These are phyloP conservation scores for Coprinellus micaceus DNA, from an alignment of 768 basidiomycete genomes.

Conservation along the genomic window DNA sequence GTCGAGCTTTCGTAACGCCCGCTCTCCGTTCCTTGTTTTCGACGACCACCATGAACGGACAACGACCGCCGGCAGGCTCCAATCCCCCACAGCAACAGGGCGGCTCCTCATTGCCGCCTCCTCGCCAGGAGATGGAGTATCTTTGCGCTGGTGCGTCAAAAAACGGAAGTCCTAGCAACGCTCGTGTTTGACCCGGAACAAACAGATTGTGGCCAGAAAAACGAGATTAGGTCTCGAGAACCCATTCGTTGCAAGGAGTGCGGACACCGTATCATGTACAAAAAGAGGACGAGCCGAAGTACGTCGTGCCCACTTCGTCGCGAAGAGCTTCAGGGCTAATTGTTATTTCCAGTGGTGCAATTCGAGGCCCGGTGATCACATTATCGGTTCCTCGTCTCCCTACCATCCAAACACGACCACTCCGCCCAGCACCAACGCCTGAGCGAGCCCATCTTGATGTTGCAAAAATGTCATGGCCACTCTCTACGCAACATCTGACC, in stretches of 20 bases:
- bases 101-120: slow-evolving; percentile 33
- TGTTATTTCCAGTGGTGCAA: slow-evolving; percentile 65
- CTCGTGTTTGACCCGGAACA: background rate
- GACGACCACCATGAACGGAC: slow-evolving; percentile 26
- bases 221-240: slow-evolving; percentile 86
- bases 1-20: background rate
- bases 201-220: slow-evolving; percentile 87
- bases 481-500: background rate
- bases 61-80: slow-evolving; percentile 14
- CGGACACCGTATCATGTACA: slow-evolving; percentile 98
- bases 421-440: too few relatives aligned
- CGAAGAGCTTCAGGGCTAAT: slow-evolving; percentile 2
- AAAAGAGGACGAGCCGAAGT: slow-evolving; percentile 94
- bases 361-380: slow-evolving; percentile 72
- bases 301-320: slow-evolving; percentile 30
- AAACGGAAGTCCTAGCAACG: slow-evolving; percentile 5
- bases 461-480: background rate
- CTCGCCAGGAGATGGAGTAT: slow-evolving; percentile 73
- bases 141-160: slow-evolving; percentile 69
- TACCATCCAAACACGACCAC: slow-evolving; percentile 2
- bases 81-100: slow-evolving; percentile 16
- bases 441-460: background rate
- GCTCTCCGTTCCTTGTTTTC: slow-evolving; percentile 14
- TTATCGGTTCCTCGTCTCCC: slow-evolving; percentile 7
- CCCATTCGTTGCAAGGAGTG: slow-evolving; percentile 95